Percentiles rank a stretch among this genome's conserved stretches.
Conservation (phyloP, 345 rosid genomes). For the Geranium rotundifolium region DNA sequence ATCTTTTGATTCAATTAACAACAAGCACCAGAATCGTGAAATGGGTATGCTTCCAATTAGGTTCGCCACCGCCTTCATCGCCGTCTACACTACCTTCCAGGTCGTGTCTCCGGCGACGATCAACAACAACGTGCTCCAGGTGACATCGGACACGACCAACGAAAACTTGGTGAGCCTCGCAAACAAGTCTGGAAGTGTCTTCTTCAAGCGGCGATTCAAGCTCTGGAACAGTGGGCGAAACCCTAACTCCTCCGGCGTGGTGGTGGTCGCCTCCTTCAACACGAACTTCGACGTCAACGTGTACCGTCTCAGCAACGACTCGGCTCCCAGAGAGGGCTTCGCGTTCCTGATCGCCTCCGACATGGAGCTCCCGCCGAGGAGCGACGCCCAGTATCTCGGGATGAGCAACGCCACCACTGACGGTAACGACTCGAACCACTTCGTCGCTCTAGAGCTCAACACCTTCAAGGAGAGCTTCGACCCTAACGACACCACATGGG, state of each 20-base stretch:
- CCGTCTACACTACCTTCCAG: constrained; percentile 6
- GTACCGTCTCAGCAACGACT: constrained; percentile 10
- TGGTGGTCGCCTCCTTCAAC: constrained; percentile 39
- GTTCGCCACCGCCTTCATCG: no score
- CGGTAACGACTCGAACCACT: constrained; percentile 22
- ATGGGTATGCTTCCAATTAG: no score
- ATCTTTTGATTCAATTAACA: no score
- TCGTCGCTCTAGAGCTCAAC: constrained; percentile 45
- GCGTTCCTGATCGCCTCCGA: constrained; percentile 40
- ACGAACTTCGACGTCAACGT: constrained; percentile 37
- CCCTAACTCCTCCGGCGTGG: constrained; percentile 1
- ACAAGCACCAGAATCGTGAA: no score
- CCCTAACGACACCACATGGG: constrained; percentile 39
- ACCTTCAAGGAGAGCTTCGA: constrained; percentile 34
- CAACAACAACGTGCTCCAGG: constrained; percentile 33
- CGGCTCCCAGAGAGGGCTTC: constrained; percentile 34
- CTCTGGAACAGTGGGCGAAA: constrained; percentile 22
- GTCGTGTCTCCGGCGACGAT: constrained; percentile 17
- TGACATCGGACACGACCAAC: constrained; percentile 33
- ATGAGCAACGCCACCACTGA: constrained; percentile 45
- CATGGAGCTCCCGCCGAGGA: constrained; percentile 17
- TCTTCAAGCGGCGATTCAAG: constrained; percentile 21
- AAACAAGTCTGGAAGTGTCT: constrained; percentile 27
- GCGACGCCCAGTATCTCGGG: constrained; percentile 35
- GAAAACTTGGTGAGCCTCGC: constrained; percentile 15